phyloP scores from a whole-genome alignment of 1,284 basidiomycete species.

The Fomitopsis pinicola region DNA sequence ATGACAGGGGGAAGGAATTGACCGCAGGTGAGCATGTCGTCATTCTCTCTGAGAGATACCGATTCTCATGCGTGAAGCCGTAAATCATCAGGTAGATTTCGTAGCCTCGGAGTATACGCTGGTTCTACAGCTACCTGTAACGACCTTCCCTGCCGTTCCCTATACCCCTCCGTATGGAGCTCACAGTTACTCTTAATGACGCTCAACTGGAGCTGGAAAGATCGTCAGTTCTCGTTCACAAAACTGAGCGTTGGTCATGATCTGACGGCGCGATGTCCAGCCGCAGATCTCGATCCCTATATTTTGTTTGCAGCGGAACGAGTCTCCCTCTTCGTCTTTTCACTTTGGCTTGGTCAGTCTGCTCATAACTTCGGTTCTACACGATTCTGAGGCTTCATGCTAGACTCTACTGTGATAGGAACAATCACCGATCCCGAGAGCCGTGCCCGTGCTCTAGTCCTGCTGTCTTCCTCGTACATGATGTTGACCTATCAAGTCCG shows the following conservation, averaged over 20 bases:
- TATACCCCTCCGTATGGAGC: conserved; percentile 29
- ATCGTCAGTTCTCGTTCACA: conserved; percentile 12
- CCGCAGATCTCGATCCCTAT: background rate
- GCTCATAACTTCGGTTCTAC: too few species aligned
- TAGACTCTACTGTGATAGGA: conserved; percentile 28
- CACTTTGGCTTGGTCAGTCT: too few species aligned
- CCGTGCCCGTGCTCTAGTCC: conserved; percentile 23
- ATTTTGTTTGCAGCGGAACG: too few species aligned
- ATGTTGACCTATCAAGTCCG: conserved; percentile 35
- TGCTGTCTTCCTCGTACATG: conserved; percentile 36
- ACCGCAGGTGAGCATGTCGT: conserved; percentile 26
- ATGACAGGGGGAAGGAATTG: conserved; percentile 38
- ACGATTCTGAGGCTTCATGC: background rate
- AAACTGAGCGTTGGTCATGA: background rate
- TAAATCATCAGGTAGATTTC: background rate
- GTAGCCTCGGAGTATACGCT: background rate
- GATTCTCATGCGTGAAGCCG: too few species aligned
- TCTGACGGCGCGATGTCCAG: background rate
- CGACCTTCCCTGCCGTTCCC: conserved; percentile 30
- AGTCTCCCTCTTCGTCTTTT: too few species aligned
- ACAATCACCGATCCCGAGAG: conserved; percentile 20
- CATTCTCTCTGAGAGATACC: background rate
- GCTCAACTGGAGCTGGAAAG: conserved; percentile 13
- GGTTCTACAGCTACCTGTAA: conserved; percentile 20
- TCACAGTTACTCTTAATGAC: conserved; percentile 29